phyloP scores from a whole-genome alignment of 306 rosid species.

The Begonia peltatifolia region DNA sequence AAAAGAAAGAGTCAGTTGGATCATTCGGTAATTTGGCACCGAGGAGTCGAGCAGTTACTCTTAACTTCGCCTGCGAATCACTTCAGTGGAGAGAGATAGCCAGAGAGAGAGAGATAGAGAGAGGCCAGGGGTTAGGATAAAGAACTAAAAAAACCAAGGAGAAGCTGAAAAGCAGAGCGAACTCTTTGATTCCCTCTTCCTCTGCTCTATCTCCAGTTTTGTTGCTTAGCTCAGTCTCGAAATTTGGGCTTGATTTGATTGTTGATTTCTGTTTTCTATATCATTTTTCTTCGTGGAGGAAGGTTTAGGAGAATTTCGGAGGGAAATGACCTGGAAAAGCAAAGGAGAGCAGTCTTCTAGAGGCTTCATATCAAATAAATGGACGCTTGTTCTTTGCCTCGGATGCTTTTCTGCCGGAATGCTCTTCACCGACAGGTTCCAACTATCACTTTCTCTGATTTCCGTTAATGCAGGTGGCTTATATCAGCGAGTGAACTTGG shows the following conservation, averaged over 20 bases:
- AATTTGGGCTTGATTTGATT: constrained; percentile 10
- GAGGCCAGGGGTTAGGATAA: constrained; percentile 16
- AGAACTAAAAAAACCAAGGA: constrained; percentile 13
- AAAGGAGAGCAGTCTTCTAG: constrained; percentile 55
- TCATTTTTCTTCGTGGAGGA: constrained; percentile 15
- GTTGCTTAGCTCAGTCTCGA: constrained; percentile 8
- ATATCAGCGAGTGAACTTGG: neutral
- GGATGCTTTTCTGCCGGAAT: constrained; percentile 81
- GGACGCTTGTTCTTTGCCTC: constrained; percentile 64
- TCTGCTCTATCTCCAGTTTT: constrained; percentile 13
- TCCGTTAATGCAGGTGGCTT: neutral
- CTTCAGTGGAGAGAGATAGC: constrained; percentile 9
- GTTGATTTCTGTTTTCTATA: constrained; percentile 7
- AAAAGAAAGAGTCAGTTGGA: too few species aligned
- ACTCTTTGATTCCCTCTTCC: neutral
- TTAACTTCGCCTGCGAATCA: constrained; percentile 49
- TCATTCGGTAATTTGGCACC: too few species aligned
- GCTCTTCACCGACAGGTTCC: constrained; percentile 77
- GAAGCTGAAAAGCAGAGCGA: constrained; percentile 13
- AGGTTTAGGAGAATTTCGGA: constrained; percentile 4
- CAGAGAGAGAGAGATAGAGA: constrained; percentile 14
- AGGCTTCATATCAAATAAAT: constrained; percentile 45
- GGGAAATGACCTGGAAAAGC: constrained; percentile 66
- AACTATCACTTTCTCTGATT: constrained; percentile 2
- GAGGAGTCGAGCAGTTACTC: too few species aligned